These are phyloP conservation scores for Salvia splendens DNA, from an alignment of 257 asterid species.

Conservation along the genomic window DNA sequence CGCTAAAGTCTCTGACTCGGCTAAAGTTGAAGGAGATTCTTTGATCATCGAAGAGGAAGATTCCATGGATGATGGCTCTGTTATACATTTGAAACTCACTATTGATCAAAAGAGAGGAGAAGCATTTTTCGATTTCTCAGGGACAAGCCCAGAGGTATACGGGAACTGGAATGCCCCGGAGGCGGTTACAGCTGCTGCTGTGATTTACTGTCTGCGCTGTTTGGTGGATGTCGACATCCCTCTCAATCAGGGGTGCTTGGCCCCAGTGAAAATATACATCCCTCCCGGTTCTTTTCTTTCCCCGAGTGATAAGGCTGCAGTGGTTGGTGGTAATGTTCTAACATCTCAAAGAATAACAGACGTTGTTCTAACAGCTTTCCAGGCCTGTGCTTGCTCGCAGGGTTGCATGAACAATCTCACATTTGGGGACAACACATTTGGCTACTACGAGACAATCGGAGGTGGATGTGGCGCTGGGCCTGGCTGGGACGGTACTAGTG, in stretches of 20 bases:
- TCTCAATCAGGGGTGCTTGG: conserved; percentile 91
- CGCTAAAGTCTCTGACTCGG: conserved; percentile 38
- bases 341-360: conserved; percentile 93
- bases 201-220: conserved; percentile 85
- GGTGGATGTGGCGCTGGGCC: conserved; percentile 99
- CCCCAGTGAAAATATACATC: conserved; percentile 78
- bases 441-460: conserved; percentile 91
- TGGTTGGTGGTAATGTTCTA: conserved; percentile 93
- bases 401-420: conserved; percentile 98
- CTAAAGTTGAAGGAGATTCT: conserved; percentile 34
- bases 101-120: conserved; percentile 72
- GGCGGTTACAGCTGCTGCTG: conserved; percentile 96
- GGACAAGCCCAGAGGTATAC: conserved; percentile 91
- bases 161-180: conserved; percentile 99
- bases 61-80: conserved; percentile 94
- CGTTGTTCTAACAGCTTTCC: conserved; percentile 86
- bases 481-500: conserved; percentile 86
- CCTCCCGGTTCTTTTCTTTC: conserved; percentile 89
- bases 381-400: conserved; percentile 94
- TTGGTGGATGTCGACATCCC: conserved; percentile 91
- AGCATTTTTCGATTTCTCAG: conserved; percentile 86
- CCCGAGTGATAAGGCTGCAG: conserved; percentile 91
- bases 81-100: conserved; percentile 72
- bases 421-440: conserved; percentile 82
- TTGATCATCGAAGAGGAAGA: conserved; percentile 86